phyloP scores from a whole-genome alignment of 495 filamentous ascomycete species.

The Podospora didyma region DNA sequence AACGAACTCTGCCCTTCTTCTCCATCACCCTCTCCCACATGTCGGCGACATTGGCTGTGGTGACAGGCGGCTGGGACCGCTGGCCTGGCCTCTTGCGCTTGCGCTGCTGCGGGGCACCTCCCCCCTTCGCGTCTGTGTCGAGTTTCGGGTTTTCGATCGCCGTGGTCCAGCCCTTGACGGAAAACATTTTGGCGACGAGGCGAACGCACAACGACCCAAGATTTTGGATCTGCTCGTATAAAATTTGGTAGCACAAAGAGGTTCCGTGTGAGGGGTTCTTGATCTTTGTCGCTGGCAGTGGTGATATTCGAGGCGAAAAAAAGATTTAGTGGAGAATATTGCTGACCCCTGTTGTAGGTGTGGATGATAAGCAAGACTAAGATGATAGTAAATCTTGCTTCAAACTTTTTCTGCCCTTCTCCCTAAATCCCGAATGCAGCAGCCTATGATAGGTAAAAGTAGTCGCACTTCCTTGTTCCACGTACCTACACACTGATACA shows the following conservation, averaged over 20 bases:
- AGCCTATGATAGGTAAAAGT: too few relatives aligned
- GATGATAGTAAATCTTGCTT: too few relatives aligned
- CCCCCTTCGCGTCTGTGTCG: conserved; percentile 43
- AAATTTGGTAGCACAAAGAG: too few relatives aligned
- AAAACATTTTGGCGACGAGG: conserved; percentile 63
- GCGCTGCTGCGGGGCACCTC: conserved; percentile 33
- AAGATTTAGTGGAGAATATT: conserved; percentile 7
- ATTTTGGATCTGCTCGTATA: not conserved
- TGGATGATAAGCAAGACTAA: too few relatives aligned
- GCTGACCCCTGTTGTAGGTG: not conserved
- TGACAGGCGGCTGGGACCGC: conserved; percentile 48
- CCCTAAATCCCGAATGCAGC: too few relatives aligned
- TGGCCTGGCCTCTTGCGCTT: conserved; percentile 59
- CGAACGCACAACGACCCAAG: not conserved
- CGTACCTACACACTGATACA: too few relatives aligned
- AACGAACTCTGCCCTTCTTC: conserved; percentile 37
- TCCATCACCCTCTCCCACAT: conserved; percentile 80
- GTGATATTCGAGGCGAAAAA: not conserved
- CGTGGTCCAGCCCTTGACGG: conserved; percentile 86
- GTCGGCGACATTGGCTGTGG: conserved; percentile 64
- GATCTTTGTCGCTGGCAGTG: too few relatives aligned
- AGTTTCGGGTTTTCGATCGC: conserved; percentile 63
- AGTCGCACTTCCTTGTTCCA: too few relatives aligned
- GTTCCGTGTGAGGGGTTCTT: too few relatives aligned
- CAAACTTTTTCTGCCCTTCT: too few relatives aligned